A percentile compares a stretch with the other conserved stretches of the same genome.
These are phyloP conservation scores for Xylaria sp. DNA, from an alignment of 2,329 filamentous ascomycete genomes.

Conservation along the genomic window DNA sequence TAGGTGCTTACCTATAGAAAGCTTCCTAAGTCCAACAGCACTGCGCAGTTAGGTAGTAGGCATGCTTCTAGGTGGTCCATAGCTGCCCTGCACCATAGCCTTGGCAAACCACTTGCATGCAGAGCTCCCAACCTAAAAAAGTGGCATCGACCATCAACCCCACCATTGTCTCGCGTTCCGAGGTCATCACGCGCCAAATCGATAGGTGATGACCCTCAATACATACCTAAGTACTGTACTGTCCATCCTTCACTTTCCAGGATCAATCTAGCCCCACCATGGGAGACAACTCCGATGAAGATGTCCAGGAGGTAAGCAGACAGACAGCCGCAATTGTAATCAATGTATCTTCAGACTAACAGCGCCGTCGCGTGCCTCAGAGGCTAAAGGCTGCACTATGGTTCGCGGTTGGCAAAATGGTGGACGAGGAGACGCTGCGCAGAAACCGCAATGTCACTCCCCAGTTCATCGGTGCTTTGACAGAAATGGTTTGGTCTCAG, in stretches of 20 bases:
- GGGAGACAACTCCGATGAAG: slow-evolving; percentile 42
- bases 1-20: background rate
- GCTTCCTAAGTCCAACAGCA: too few relatives aligned
- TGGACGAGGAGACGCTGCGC: slow-evolving; percentile 80
- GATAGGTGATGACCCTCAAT: background rate
- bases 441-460: slow-evolving; percentile 85
- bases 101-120: background rate
- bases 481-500: slow-evolving; percentile 76
- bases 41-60: too few relatives aligned
- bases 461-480: slow-evolving; percentile 82
- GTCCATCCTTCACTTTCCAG: background rate
- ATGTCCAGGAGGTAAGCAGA: slow-evolving; percentile 39
- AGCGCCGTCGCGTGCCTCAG: slow-evolving; percentile 48
- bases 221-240: background rate
- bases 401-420: slow-evolving; percentile 83
- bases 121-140: background rate
- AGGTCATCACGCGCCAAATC: background rate
- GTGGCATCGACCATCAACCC: background rate
- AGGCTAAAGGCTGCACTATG: slow-evolving; percentile 84
- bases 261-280: slow-evolving; percentile 27
- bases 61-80: too few relatives aligned
- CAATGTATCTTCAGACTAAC: background rate
- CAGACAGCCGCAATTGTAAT: background rate
- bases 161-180: slow-evolving; percentile 7
- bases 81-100: too few relatives aligned